A percentile compares a stretch with the other conserved stretches of the same genome.
Conservation (phyloP, 164 flowering plant species). For the Tinospora cordifolia region DNA sequence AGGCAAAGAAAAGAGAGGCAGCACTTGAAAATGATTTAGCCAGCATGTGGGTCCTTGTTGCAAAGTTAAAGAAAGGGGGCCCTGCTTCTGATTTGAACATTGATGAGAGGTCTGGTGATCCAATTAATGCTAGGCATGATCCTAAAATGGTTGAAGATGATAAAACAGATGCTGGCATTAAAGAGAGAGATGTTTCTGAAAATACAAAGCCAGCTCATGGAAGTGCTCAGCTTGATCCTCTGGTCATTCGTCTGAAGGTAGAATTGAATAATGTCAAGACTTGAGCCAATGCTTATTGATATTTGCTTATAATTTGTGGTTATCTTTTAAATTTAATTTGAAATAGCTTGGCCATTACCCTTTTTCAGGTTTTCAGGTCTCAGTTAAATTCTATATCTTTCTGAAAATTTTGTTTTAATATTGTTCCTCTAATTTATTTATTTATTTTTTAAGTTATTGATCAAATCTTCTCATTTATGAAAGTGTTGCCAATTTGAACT, state of each 20-base stretch:
- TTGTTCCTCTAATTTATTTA: too few species aligned
- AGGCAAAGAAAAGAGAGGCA: constrained; percentile 72
- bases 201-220: constrained; percentile 31
- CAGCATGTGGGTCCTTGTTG: constrained; percentile 98
- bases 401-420: neutral
- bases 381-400: neutral
- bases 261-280: neutral
- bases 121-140: constrained; percentile 22
- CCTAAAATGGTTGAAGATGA: constrained; percentile 28
- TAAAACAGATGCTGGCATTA: constrained; percentile 17
- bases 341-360: neutral
- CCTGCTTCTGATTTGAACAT: constrained; percentile 30
- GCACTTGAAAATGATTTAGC: constrained; percentile 93
- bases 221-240: constrained; percentile 52
- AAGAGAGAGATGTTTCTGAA: constrained; percentile 41
- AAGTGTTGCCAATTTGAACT: neutral
- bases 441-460: too few species aligned
- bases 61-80: constrained; percentile 78
- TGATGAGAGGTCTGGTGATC: constrained; percentile 31
- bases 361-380: neutral
- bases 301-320: neutral
- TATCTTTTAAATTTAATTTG: neutral
- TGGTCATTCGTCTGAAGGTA: constrained; percentile 83
- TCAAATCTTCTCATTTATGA: too few species aligned
- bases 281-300: neutral